These are phyloP conservation scores for Globisporangium polare DNA, from an alignment of 352 stramenopile genomes.

Conservation along the genomic window DNA sequence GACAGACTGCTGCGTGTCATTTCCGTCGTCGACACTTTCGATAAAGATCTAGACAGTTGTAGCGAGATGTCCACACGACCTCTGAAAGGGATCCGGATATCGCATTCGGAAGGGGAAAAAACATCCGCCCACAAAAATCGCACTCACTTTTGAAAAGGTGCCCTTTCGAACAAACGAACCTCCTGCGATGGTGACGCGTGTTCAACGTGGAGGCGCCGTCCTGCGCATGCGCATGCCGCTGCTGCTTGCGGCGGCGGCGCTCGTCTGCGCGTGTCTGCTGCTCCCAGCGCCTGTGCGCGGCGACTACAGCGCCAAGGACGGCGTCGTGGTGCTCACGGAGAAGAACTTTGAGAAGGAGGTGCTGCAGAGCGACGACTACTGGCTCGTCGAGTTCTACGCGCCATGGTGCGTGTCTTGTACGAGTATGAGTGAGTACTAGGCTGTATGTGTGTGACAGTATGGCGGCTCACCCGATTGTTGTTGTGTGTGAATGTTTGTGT, in stretches of 20 bases:
- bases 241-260: not conserved
- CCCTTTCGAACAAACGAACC: not conserved
- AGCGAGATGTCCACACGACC: too few species aligned
- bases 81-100: too few species aligned
- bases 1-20: too few species aligned
- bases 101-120: too few species aligned
- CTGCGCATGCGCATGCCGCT: not conserved
- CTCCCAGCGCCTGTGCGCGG: not conserved
- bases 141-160: too few species aligned
- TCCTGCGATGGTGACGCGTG: constrained; percentile 2
- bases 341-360: constrained; percentile 85
- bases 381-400: constrained; percentile 93
- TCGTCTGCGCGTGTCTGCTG: not conserved
- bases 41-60: too few species aligned
- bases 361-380: constrained; percentile 77
- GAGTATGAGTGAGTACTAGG: not conserved
- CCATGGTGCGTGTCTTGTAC: constrained; percentile 53
- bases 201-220: not conserved
- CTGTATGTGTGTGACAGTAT: not conserved
- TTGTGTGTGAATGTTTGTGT: not conserved
- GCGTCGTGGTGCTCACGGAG: constrained; percentile 69
- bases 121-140: too few species aligned
- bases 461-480: not conserved
- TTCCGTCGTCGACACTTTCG: too few species aligned
- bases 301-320: constrained; percentile 51